Base-by-base conservation (phyloP, 2,329 filamentous ascomycete species). In the Colletotrichum somersetense region DNA sequence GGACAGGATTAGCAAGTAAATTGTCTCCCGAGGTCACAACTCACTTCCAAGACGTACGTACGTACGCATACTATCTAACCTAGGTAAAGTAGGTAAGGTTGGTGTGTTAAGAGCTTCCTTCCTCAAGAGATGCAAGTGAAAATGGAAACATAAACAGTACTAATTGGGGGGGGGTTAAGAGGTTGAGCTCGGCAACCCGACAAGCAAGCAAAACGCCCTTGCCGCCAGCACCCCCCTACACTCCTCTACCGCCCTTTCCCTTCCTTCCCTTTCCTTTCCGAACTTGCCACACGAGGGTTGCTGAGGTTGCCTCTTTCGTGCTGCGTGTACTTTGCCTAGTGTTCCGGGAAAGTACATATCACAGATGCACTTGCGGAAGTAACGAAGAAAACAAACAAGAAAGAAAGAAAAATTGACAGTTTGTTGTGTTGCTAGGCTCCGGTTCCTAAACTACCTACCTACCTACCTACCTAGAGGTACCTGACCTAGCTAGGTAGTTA, bases 191-290 rank as follows among this genome's bases (percentile, higher is more conserved):
- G 44, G 44, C 44, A 46, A 46, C n/a, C 44, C 20, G 8, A 46
- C 44, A 66, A 46, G 35, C 44, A 66, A 46, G 35, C 23, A 42
- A 53, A 65, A 66, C 67, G 62, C 67, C 55, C 53, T 70, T 70
- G 62, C 67, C 67, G 67, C 61, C 23, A 48, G 18, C 42, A 61
- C 18, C 40, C 12, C 18, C 40, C 12, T 48, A 23, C n/a, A 11
- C 46, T n/a, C 20, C 20, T n/a, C 10, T 48, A 48, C 66, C 14
- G 57, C 40, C 30, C 66, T 62, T 61, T 50, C 58, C 30, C n/a
- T 63, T 52, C 33, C 23, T 26, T 26, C 3, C 26, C 26, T 62
- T 61, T 50, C 58, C 30, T 33, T 63, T 52, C 33, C 23, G n/a
- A 38, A 23, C 30, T 52, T 42, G 3, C 50, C 26, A 33, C 26